phyloP scores from a whole-genome alignment of 768 basidiomycete species.

The Nidularia pulvinata region DNA sequence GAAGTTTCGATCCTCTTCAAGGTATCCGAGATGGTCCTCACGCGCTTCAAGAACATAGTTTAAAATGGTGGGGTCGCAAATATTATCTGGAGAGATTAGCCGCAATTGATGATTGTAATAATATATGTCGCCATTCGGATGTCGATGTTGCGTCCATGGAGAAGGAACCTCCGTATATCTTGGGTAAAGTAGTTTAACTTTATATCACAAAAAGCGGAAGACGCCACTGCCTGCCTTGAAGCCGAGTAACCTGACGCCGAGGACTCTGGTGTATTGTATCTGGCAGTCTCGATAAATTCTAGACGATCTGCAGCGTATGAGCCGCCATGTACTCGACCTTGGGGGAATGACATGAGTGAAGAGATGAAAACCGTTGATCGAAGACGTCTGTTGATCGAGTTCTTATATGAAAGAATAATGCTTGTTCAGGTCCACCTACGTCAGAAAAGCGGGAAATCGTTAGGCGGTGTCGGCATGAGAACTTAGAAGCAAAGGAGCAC shows the following conservation, averaged over 20 bases:
- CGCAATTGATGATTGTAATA: constrained; percentile 32
- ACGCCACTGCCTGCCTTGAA: background rate
- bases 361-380: too few relatives aligned
- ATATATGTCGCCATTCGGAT: constrained; percentile 47
- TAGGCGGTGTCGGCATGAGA: background rate
- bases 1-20: constrained; percentile 24
- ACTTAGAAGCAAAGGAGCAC: background rate
- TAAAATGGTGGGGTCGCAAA: constrained; percentile 27
- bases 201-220: background rate
- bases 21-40: constrained; percentile 30
- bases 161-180: background rate
- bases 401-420: background rate
- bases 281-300: constrained; percentile 11
- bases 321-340: too few relatives aligned
- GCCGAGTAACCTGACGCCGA: background rate
- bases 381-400: too few relatives aligned
- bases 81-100: constrained; percentile 37
- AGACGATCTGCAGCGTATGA: background rate
- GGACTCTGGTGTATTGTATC: constrained; percentile 6
- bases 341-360: too few relatives aligned
- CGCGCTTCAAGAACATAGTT: constrained; percentile 28
- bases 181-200: background rate
- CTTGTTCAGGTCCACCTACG: background rate
- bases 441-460: background rate
- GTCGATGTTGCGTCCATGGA: constrained; percentile 31